Evolutionary conservation across 257 asterid species (phyloP), one percentile per base, ranked within the genome.

Genomic region (Nyctanthes arbortristis): DNA sequence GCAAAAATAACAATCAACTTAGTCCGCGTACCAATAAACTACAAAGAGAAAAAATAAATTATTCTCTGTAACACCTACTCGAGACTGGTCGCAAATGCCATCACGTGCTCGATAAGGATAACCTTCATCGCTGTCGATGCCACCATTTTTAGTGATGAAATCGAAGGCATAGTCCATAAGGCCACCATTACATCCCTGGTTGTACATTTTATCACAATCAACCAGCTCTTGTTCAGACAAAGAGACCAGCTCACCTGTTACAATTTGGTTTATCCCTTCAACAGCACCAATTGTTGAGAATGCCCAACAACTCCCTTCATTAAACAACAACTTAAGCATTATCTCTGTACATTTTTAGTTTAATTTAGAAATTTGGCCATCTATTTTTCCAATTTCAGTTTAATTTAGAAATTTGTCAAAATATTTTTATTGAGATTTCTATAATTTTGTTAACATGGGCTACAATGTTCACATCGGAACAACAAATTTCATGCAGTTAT

Each of bases 261-360:
- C 89, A 62, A 93, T 90, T 84, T 88, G 79, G 71, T 90, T 90
- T 62, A 87, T 72, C 45, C 98, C 98, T 79, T 93, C 98, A 32
- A 93, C 88, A 4, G 97, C 95, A 40, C 82, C 95, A 8, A 90
- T 68, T 0, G 98, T 85, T 0, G 98, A 93, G 82, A 93, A 93
- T 22, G 98, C 95, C 98, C 98, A 93, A 77, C 98, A 93, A 77
- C 97, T 90, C 90, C 98, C 98, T 93, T 75, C 66, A 77, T 29
- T 34, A 24, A 29, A 74, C 28, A 61, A 45, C 20, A 45, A 61
- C 59, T 52, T 20, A 7, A 47, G 57, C 14, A 52, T 22, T 43
- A 16, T 43, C 1, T 43, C 54, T 16, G 0, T 16, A 13, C n/a
- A n/a, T n/a, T n/a, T n/a, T n/a, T n/a, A n/a, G n/a, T n/a, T n/a